Evolutionary conservation across 129 eudicot species (phyloP).

Genomic region (Daucus carota): DNA sequence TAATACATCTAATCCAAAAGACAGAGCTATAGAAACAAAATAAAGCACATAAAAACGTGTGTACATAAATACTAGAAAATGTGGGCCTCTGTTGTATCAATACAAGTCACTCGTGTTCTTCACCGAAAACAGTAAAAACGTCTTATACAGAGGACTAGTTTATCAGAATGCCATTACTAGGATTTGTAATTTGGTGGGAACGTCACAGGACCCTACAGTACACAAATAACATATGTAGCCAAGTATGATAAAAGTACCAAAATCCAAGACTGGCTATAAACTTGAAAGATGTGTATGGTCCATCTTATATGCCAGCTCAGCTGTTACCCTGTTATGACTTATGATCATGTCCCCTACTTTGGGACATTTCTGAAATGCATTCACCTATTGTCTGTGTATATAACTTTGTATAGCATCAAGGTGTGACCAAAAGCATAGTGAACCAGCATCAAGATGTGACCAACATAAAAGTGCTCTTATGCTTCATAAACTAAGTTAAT

Average conservation of each 20-base stretch:
- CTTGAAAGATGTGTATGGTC: neutral
- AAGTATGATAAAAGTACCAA: neutral
- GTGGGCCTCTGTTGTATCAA: neutral
- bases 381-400: neutral
- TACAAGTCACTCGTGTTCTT: neutral
- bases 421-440: neutral
- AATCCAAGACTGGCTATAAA: neutral
- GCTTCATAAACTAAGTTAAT: neutral
- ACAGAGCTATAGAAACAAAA: neutral
- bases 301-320: neutral
- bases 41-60: neutral
- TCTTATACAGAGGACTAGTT: neutral
- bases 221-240: neutral
- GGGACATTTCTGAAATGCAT: neutral
- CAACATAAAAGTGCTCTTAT: neutral
- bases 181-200: neutral
- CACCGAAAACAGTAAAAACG: neutral
- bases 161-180: neutral
- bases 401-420: neutral
- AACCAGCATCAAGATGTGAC: neutral
- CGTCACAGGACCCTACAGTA: neutral
- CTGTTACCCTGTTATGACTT: neutral
- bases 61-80: neutral
- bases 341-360: neutral
- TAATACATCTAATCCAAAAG: neutral